Evolutionary conservation across 257 asterid species (phyloP).

Genomic region (Fraxinus excelsior): DNA sequence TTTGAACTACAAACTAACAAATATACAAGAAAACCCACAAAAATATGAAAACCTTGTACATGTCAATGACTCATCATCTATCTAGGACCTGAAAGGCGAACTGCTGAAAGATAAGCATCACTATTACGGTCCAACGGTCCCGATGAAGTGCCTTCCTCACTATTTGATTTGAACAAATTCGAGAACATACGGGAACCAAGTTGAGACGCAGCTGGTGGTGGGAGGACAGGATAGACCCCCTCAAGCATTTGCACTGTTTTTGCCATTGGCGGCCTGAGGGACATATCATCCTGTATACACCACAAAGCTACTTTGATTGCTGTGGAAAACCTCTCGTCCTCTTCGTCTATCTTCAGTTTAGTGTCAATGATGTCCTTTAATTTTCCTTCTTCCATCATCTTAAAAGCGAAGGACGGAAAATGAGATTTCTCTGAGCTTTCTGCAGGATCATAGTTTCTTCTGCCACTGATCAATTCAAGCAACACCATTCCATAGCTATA

Average conservation of each 20-base stretch:
- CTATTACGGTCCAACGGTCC: conserved; percentile 88
- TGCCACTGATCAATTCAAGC: conserved; percentile 87
- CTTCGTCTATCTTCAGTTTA: conserved; percentile 49
- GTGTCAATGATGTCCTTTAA: conserved; percentile 63
- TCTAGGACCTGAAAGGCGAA: conserved; percentile 94
- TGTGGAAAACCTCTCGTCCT: conserved; percentile 63
- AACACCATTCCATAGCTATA: conserved; percentile 92
- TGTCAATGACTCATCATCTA: conserved; percentile 36
- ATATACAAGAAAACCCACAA: not conserved
- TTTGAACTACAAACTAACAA: not conserved
- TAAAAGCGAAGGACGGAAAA: conserved; percentile 80
- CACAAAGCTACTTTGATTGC: conserved; percentile 84
- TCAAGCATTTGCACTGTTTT: conserved; percentile 97
- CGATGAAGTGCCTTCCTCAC: conserved; percentile 74
- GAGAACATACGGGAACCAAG: conserved; percentile 68
- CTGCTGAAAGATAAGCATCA: conserved; percentile 75
- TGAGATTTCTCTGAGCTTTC: conserved; percentile 71
- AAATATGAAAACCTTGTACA: conserved; percentile 13
- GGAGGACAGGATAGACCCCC: conserved; percentile 70
- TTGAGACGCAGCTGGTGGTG: conserved; percentile 69
- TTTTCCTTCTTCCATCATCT: conserved; percentile 91
- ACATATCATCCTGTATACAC: conserved; percentile 97
- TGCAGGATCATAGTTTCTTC: conserved; percentile 69
- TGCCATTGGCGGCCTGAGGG: conserved; percentile 79
- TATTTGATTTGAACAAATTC: conserved; percentile 53